Base-by-base conservation (phyloP, 257 asterid genomes). In the Henckelia pumila region DNA sequence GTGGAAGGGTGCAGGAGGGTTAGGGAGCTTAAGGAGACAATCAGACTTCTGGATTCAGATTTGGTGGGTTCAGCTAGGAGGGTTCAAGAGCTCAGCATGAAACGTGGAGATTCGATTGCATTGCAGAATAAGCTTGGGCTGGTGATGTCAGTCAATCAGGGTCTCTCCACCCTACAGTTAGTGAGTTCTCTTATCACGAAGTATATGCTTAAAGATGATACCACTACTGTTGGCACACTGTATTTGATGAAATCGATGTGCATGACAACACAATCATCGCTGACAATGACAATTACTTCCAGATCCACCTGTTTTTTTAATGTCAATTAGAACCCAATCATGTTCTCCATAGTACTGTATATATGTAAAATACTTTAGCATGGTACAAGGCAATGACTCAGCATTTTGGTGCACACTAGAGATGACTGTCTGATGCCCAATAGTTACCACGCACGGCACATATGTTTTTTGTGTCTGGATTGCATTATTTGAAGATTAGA, bases 131-230 rank as follows among this genome's bases (percentile, higher is more conserved):
- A 84, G 79, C 81, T 93, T 63, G 84, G 88, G 80, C 89, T 90
- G 63, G 88, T 90, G 74, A 87, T 90, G 16, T 93, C 96, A 8
- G 99, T 90, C 57, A 91, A 93, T 72, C 99, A 93, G 79, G 97
- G 97, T 62, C 78, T 93, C 62, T 85, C 99, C 58, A 85, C 99
- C 69, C 95, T 93, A 64, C 89, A 86, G 78, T 79, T 93, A 76
- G 98, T 89, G 71, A 78, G 84, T 75, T 53, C 50, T 60, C 69
- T 29, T 72, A 62, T 26, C 35, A 25, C 33, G 16, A 49, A 62
- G 57, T 19, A 16, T 64, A 61, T 40, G 16, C 32, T 35, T 56
- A 60, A 28, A 13, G 63, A 14, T 32, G 20, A 60, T 19, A 52
- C n/a, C 29, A 63, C n/a, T 37, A 63, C 28, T 53, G 29, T 61